Evolutionary conservation across 441 rosid species (phyloP).

Genomic region (Hura crepitans): DNA sequence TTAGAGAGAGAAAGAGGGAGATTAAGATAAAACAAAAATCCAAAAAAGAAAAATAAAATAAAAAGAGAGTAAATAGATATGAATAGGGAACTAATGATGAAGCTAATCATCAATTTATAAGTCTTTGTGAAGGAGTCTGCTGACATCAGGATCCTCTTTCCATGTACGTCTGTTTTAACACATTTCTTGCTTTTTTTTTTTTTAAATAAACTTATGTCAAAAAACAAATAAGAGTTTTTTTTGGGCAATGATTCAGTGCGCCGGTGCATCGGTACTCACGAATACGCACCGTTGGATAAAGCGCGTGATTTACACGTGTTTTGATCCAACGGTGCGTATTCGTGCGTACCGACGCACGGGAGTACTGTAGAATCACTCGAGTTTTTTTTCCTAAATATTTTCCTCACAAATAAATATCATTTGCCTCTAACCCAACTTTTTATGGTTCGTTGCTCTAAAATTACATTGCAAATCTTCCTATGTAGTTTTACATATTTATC

Average conservation of each 20-base stretch:
- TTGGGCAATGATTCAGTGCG: no score
- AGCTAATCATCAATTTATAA: slow-evolving; percentile 18
- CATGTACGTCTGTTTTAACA: not conserved
- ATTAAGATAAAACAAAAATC: not conserved
- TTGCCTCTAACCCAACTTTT: slow-evolving; percentile 5
- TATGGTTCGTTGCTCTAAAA: not conserved
- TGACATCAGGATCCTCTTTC: slow-evolving; percentile 15
- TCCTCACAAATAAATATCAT: not conserved
- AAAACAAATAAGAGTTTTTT: no score
- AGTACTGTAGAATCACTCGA: no score
- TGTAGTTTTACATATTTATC: no score
- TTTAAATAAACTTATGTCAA: no score
- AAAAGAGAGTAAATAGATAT: not conserved
- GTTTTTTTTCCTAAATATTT: no score
- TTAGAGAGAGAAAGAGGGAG: not conserved
- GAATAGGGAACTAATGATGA: slow-evolving; percentile 8
- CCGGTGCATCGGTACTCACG: no score
- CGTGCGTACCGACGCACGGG: no score
- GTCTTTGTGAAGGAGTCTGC: slow-evolving; percentile 6
- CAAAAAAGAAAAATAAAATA: not conserved
- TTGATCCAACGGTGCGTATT: no score
- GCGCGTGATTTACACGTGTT: no score
- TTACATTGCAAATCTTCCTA: not conserved
- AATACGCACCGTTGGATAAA: no score
- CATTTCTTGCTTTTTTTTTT: not conserved